phyloP scores from a whole-genome alignment of 371 early-diverging fungal genomes.

The Mucor piriformis region DNA sequence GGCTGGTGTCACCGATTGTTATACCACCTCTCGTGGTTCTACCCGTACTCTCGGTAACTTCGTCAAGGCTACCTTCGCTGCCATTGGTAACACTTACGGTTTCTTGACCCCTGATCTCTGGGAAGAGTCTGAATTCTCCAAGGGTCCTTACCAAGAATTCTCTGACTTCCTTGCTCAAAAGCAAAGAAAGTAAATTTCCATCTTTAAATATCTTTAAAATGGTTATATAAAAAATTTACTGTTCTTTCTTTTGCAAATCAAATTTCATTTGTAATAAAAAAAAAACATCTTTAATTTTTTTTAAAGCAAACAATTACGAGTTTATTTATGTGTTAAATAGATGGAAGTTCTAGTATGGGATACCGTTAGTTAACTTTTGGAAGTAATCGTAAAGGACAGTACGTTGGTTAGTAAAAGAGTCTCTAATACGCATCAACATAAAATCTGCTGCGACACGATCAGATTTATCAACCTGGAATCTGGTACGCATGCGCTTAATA shows the following conservation, averaged over 20 bases:
- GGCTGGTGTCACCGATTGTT: constrained; percentile 99
- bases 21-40: constrained; percentile 94
- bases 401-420: constrained; percentile 89
- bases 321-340: not conserved
- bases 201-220: not conserved
- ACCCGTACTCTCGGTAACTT: constrained; percentile 97
- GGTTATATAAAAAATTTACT: constrained; percentile 1
- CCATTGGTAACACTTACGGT: constrained; percentile 97
- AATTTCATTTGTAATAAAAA: constrained; percentile 2
- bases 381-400: constrained; percentile 87
- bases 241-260: constrained; percentile 13
- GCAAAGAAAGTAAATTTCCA: constrained; percentile 47
- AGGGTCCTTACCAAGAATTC: constrained; percentile 93
- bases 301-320: not conserved
- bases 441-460: constrained; percentile 95
- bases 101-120: constrained; percentile 98
- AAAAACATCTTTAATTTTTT: not conserved
- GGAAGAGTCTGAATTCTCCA: constrained; percentile 87
- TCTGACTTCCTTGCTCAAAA: constrained; percentile 85
- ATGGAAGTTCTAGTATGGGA: constrained; percentile 22
- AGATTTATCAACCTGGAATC: constrained; percentile 92
- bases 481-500: constrained; percentile 79
- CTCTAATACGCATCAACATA: constrained; percentile 88
- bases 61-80: constrained; percentile 99
- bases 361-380: constrained; percentile 92